Evolutionary conservation across 2,329 filamentous ascomycete genomes (phyloP), one percentile per base, ranked within the genome.

Genomic region (Colletotrichum simmondsii): DNA sequence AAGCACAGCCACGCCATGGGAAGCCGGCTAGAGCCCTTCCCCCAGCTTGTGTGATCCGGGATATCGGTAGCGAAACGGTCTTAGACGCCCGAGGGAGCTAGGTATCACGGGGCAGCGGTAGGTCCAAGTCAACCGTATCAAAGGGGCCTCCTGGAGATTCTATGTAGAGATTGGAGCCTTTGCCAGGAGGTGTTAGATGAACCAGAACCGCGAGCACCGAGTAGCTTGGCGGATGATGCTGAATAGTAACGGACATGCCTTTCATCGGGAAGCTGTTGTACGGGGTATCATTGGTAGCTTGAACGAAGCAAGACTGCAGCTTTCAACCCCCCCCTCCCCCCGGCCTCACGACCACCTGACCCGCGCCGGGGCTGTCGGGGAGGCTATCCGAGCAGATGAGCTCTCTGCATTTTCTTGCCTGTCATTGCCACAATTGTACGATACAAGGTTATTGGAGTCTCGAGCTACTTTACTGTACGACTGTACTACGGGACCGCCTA

Each of bases 401-500:
- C 28, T 12, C 24, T 37, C 7, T 24, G 14, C 37, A 19, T 16
- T 42, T 32, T 30, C 30, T 28, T 32, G 54, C 26, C 22, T 35
- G 37, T 24, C 46, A 42, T 73, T 52, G 71, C 71, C 71, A 71
- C 66, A 61, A 56, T 57, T 49, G 67, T 57, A 35, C 49, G 30
- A 71, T 30, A 5, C 35, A 60, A 22, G 16, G 54, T 65, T 61
- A 37, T 56, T 22, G 12, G 16, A 42, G 8, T 24, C 37, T 32
- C 28, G 30, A 19, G 10, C 8, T 10, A 8, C 24, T 53, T 11
- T 42, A 16, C 14, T 42, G 6, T 42, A 42, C 16, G 5, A 19
- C 37, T 42, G 37, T 42, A 42, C 37, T 42, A 42, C 14, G 37
- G 32, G 60, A 14, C 32, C 54, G 59, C 60, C 46, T 30, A 62